Base-by-base conservation (phyloP, 768 basidiomycete species). In the Auricularia sp. region DNA sequence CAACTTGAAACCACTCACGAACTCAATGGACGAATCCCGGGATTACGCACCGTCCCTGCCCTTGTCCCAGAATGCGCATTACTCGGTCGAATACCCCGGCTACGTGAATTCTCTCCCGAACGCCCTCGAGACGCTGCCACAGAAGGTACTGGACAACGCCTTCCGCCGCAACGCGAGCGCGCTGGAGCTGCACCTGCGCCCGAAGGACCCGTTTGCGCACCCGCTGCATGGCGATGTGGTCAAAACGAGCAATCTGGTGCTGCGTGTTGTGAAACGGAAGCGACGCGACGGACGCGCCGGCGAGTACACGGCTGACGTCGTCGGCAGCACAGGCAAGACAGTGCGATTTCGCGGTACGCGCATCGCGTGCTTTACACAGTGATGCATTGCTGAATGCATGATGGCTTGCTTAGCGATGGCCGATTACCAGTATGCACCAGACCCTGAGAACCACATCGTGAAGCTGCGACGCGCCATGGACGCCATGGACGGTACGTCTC, bases 51-150 rank as follows among this genome's bases (percentile, higher is more conserved):
- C 34, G 18, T 29, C 63, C 14, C 74, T 63, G 21, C 76, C 81
- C 2, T 76, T 92, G 1, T 84, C 87, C 24, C 77, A 81, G 39
- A 77, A 79, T 4, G 78, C 84, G 36, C 89, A 87, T 72, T 89
- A 89, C 71, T 88, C 92, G 3, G 79, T 96, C 67, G 94, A 97
- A 74, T 96, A 94, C 76, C 94, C 94, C 6, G 94, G 94, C 67
- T 92, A 92, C 68, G 86, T 97, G 63, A 76, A 80, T 14, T 75
- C 80, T 3, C 80, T 87, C 3, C 79, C 85, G 0, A 68, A 79
- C 18, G 91, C 88, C 1, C 74, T 94, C 54, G 76, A 80, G 59
- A 85, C 80, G 65, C 79, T 91, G 11, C 87, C 90, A 3, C 87
- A 88, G 68, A 71, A 80, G 34, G 82, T 81, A 66, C 78, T 98